Conservation (phyloP, 2,329 filamentous ascomycete species). For the Aspergillus terreus region DNA sequence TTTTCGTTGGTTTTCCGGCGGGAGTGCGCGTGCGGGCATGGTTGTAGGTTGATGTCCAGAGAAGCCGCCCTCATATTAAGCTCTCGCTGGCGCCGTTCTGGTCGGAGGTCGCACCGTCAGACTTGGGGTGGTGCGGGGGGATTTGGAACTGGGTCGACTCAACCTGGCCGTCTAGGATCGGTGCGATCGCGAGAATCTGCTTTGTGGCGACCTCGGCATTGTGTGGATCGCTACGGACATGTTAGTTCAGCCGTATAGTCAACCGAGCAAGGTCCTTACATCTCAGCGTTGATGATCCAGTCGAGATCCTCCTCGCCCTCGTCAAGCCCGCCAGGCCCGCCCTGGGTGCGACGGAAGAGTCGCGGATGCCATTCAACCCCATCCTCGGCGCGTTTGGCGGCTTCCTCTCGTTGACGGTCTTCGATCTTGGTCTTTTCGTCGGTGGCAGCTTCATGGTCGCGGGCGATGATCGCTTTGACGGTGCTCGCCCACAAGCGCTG, state of each 20-base stretch:
- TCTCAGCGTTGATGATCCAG: slow-evolving; percentile 85
- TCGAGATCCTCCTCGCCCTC: slow-evolving; percentile 86
- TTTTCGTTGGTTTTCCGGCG: background rate
- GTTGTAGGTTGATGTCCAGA: background rate
- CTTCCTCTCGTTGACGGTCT: slow-evolving; percentile 85
- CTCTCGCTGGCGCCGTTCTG: slow-evolving; percentile 3
- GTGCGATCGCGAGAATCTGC: slow-evolving; percentile 82
- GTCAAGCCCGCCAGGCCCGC: slow-evolving; percentile 66
- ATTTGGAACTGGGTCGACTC: slow-evolving; percentile 54
- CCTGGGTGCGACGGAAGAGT: slow-evolving; percentile 73
- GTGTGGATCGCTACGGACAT: slow-evolving; percentile 52
- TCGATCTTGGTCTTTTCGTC: slow-evolving; percentile 97
- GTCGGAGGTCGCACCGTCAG: slow-evolving; percentile 3
- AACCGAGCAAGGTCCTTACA: slow-evolving; percentile 54
- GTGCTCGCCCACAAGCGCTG: slow-evolving; percentile 83
- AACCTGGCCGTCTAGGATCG: slow-evolving; percentile 76
- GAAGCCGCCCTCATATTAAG: background rate
- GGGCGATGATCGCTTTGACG: slow-evolving; percentile 73
- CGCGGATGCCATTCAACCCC: slow-evolving; percentile 83
- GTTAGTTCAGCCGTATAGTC: background rate
- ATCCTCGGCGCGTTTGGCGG: slow-evolving; percentile 71
- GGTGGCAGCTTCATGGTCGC: slow-evolving; percentile 84
- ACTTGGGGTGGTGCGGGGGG: slow-evolving; percentile 41
- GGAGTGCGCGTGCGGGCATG: background rate
- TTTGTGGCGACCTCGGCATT: slow-evolving; percentile 68